Evolutionary conservation across 495 filamentous ascomycete genomes (phyloP).

Genomic region (Tuber magnatum): DNA sequence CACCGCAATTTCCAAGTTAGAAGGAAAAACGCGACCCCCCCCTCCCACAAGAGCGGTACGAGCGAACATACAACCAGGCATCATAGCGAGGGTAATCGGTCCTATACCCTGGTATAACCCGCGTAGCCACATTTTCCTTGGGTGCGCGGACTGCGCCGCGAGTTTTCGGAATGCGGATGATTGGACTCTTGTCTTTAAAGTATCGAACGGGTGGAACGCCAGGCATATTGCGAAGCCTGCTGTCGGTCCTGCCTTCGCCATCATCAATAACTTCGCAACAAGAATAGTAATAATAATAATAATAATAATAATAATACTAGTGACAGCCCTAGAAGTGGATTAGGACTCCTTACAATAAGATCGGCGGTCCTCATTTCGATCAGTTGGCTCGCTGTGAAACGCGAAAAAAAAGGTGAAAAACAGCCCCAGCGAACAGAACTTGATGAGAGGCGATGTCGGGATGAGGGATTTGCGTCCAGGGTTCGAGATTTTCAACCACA

Average conservation of each 20-base stretch:
- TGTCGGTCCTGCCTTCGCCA: constrained; percentile 61
- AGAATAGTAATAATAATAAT: not conserved
- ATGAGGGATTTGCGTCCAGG: not conserved
- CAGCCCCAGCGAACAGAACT: not conserved
- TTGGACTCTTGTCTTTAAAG: constrained; percentile 76
- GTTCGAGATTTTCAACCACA: not conserved
- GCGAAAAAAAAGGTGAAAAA: not conserved
- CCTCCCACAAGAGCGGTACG: not conserved
- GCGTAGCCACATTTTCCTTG: constrained; percentile 50
- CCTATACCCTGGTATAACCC: constrained; percentile 84
- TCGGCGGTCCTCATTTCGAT: not conserved
- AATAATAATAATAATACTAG: too few species aligned
- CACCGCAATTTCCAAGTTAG: not conserved
- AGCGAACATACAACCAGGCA: constrained; percentile 62
- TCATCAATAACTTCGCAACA: not conserved
- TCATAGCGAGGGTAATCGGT: constrained; percentile 72
- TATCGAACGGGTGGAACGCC: constrained; percentile 74
- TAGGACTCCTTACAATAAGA: not conserved
- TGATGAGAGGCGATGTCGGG: not conserved
- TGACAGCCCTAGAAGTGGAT: not conserved
- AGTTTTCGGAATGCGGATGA: constrained; percentile 59
- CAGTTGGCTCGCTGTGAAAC: not conserved
- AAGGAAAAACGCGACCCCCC: not conserved
- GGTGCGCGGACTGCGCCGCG: not conserved
- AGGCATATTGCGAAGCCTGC: constrained; percentile 73